Conservation (phyloP, 305 asterid species). For the Petunia hybrid region DNA sequence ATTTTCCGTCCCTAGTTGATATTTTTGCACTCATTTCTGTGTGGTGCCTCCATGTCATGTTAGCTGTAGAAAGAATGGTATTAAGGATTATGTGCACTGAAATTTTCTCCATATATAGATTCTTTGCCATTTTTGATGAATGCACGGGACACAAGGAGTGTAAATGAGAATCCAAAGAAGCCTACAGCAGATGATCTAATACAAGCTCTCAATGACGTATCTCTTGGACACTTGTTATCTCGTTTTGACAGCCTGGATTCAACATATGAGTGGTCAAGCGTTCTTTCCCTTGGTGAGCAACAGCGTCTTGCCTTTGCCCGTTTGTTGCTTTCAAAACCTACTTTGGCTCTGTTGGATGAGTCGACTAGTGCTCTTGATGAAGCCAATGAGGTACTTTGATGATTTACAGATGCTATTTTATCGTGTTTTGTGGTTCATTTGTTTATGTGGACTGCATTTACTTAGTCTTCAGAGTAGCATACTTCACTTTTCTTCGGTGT, state of each 20-base stretch:
- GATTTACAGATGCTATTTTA: background rate
- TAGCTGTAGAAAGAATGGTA: background rate
- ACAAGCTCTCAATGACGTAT: conserved; percentile 75
- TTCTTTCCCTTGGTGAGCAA: conserved; percentile 97
- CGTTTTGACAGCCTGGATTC: conserved; percentile 70
- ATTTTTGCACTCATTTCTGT: background rate
- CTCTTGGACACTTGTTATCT: conserved; percentile 68
- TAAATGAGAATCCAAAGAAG: conserved; percentile 45
- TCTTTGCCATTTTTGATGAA: conserved; percentile 57
- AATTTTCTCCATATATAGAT: conserved; percentile 49
- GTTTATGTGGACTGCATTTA: background rate
- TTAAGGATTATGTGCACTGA: conserved; percentile 15
- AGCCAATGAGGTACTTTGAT: conserved; percentile 75
- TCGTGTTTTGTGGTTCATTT: background rate
- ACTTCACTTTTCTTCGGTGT: background rate
- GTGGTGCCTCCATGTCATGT: background rate
- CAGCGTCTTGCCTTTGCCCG: conserved; percentile 92
- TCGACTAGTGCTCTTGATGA: conserved; percentile 93
- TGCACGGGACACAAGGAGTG: conserved; percentile 36
- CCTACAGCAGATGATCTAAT: conserved; percentile 74
- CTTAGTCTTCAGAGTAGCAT: conserved; percentile 4
- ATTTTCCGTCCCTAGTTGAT: background rate
- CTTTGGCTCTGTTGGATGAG: conserved; percentile 78
- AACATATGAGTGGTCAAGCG: conserved; percentile 77
- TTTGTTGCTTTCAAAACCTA: conserved; percentile 74